Percentiles rank a stretch among this genome's conserved stretches.
phyloP scores from a whole-genome alignment of 768 basidiomycete genomes.

The Pisolithus orientalis region DNA sequence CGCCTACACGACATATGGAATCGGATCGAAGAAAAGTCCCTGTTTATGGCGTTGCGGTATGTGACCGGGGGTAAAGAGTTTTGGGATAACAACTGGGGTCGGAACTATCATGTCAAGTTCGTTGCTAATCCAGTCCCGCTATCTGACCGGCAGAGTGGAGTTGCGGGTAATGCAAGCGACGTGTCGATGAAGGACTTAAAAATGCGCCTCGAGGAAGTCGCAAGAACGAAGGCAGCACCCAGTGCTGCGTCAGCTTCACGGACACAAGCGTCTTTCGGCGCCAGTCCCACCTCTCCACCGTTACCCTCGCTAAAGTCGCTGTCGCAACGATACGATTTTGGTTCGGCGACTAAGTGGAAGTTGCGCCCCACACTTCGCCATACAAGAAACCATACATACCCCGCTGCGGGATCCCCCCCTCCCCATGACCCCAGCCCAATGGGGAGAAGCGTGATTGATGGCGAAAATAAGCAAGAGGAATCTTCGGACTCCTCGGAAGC shows the following conservation, averaged over 20 bases:
- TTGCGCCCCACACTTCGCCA: conserved; percentile 15
- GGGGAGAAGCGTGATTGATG: background rate
- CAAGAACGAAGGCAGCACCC: conserved; percentile 24
- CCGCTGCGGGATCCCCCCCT: conserved; percentile 11
- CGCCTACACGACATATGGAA: conserved; percentile 72
- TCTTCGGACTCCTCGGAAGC: background rate
- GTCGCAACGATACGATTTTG: conserved; percentile 54
- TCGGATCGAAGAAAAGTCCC: conserved; percentile 75
- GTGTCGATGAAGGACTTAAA: conserved; percentile 56
- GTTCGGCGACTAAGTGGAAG: conserved; percentile 38
- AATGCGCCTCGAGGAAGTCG: conserved; percentile 63
- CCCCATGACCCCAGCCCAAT: background rate
- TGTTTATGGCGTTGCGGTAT: conserved; percentile 75
- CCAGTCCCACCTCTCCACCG: conserved; percentile 14
- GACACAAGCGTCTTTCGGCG: conserved; percentile 23
- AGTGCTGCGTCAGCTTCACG: conserved; percentile 9
- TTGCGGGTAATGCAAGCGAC: conserved; percentile 34
- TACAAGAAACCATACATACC: conserved; percentile 43
- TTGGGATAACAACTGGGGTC: conserved; percentile 87
- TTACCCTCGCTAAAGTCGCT: conserved; percentile 33
- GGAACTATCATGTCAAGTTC: conserved; percentile 78
- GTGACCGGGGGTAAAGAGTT: conserved; percentile 65
- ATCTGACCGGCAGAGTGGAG: conserved; percentile 22
- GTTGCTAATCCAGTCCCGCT: conserved; percentile 19
- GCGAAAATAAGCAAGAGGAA: no score